Evolutionary conservation across 345 rosid genomes (phyloP).

Genomic region (Sonneratia alba): DNA sequence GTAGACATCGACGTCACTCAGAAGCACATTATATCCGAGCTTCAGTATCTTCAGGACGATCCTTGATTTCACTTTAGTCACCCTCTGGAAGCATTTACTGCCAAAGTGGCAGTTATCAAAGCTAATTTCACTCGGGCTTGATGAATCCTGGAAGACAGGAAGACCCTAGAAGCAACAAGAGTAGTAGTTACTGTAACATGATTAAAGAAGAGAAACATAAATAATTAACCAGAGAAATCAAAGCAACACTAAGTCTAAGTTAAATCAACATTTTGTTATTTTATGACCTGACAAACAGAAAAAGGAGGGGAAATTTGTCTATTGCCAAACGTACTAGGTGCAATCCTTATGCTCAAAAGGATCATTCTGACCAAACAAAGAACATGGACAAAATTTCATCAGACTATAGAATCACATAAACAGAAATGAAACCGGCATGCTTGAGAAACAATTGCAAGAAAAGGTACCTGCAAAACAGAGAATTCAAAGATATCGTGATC

Average conservation of each 20-base stretch:
- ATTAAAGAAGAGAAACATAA: background rate
- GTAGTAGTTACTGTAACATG: constrained; percentile 1
- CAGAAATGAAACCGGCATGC: background rate
- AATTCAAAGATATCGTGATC: constrained; percentile 73
- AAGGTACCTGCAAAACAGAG: constrained; percentile 26
- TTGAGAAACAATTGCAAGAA: background rate
- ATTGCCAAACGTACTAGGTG: too few species aligned
- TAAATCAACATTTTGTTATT: too few species aligned
- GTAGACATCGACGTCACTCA: constrained; percentile 84
- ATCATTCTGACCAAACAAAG: background rate
- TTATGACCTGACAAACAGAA: too few species aligned
- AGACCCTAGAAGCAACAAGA: constrained; percentile 46
- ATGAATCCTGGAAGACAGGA: constrained; percentile 73
- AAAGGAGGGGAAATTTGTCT: too few species aligned
- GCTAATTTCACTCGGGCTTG: constrained; percentile 67
- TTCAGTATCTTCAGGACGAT: constrained; percentile 68
- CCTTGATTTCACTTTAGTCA: constrained; percentile 89
- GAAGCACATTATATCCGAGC: constrained; percentile 78
- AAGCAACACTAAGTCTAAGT: background rate
- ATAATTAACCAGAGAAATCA: background rate
- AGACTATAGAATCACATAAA: background rate
- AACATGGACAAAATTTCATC: background rate
- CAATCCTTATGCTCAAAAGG: too few species aligned
- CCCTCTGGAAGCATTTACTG: constrained; percentile 81
- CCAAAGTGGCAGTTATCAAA: constrained; percentile 90